These are phyloP conservation scores for Leccinum subrobustum DNA, from an alignment of 1,284 basidiomycete species.

Conservation along the genomic window DNA sequence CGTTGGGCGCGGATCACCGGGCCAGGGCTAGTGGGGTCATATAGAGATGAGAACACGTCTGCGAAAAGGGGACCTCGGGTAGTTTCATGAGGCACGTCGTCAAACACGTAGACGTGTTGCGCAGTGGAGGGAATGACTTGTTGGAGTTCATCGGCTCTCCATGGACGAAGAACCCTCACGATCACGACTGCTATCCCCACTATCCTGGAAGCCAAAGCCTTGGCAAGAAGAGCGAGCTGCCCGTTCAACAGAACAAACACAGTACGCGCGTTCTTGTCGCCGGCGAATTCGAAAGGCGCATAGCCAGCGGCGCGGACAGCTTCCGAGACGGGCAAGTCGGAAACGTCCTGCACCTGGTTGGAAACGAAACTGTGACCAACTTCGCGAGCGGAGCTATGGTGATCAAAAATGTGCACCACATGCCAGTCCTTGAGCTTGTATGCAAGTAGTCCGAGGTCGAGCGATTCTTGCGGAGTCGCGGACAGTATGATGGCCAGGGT, in stretches of 20 bases:
- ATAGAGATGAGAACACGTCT: constrained; percentile 68
- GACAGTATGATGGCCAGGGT: constrained; percentile 79
- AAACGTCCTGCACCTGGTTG: constrained; percentile 31
- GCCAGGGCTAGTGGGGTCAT: constrained; percentile 40
- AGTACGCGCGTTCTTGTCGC: constrained; percentile 56
- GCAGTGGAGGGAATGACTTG: constrained; percentile 56
- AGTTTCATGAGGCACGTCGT: constrained; percentile 66
- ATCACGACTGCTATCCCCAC: constrained; percentile 60
- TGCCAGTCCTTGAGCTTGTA: constrained; percentile 64
- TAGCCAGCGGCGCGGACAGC: constrained; percentile 56
- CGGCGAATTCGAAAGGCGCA: constrained; percentile 65
- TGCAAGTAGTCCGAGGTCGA: constrained; percentile 68
- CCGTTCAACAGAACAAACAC: constrained; percentile 70
- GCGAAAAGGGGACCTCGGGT: constrained; percentile 66
- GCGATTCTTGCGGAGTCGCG: constrained; percentile 75
- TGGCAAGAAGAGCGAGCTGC: constrained; percentile 59
- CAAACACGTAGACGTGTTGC: constrained; percentile 64
- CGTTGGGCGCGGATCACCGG: constrained; percentile 57
- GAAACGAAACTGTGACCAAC: constrained; percentile 49
- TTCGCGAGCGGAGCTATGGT: constrained; percentile 69
- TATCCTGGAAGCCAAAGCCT: constrained; percentile 45
- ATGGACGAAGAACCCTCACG: constrained; percentile 76
- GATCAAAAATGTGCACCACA: constrained; percentile 79
- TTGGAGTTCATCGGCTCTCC: constrained; percentile 64
- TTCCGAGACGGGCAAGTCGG: constrained; percentile 40